Conservation (phyloP, 768 basidiomycete genomes). For the Psilocybe sp. region DNA sequence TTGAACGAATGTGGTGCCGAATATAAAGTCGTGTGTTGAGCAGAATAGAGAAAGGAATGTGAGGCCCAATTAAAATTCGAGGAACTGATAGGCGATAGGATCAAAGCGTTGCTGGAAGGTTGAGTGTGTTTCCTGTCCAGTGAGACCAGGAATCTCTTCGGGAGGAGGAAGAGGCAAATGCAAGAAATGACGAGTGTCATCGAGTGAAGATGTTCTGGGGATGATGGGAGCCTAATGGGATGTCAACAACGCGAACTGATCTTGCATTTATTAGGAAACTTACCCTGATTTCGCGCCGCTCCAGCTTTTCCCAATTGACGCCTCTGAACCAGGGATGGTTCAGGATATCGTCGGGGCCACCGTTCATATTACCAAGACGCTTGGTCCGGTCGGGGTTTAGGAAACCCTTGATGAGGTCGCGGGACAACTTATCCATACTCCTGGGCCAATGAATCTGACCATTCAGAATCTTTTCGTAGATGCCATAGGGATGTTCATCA, state of each 20-base stretch:
- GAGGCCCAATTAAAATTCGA: slow-evolving; percentile 59
- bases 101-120: slow-evolving; percentile 65
- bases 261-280: slow-evolving; percentile 20
- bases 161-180: slow-evolving; percentile 71
- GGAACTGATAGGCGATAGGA: slow-evolving; percentile 66
- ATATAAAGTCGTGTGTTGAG: background rate
- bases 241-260: slow-evolving; percentile 7
- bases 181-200: slow-evolving; percentile 86
- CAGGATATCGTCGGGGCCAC: slow-evolving; percentile 88
- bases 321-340: slow-evolving; percentile 95
- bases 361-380: slow-evolving; percentile 89
- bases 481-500: slow-evolving; percentile 95
- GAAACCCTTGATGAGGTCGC: slow-evolving; percentile 84
- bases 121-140: slow-evolving; percentile 57
- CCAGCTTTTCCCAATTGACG: slow-evolving; percentile 88
- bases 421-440: slow-evolving; percentile 85
- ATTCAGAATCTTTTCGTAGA: slow-evolving; percentile 95
- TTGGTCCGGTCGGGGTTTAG: slow-evolving; percentile 90
- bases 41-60: slow-evolving; percentile 15
- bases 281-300: slow-evolving; percentile 83
- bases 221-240: slow-evolving; percentile 75
- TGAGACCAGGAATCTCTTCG: slow-evolving; percentile 80
- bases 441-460: slow-evolving; percentile 90
- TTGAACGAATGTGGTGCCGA: slow-evolving; percentile 16
- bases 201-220: slow-evolving; percentile 73